Evolutionary conservation across 371 early-diverging fungal species (phyloP), one percentile per base, ranked within the genome.

Genomic region (Amoeboaphelidium protococcarum): DNA sequence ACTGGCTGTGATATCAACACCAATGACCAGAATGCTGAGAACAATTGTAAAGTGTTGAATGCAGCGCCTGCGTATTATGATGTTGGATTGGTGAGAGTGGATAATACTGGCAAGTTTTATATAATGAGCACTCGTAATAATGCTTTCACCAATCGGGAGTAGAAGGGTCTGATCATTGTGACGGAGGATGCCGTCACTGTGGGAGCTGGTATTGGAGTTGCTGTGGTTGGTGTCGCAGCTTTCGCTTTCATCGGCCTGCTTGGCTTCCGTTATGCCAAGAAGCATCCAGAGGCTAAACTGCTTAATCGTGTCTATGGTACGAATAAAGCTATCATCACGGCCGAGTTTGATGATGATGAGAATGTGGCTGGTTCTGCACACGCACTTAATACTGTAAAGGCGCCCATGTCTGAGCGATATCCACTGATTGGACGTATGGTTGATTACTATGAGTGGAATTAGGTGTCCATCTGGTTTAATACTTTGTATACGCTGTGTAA

Each of bases 111-210:
- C 10, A 50, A 41, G 19, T 54, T 49, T 41, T 19, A 51, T 21
- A 40, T 55, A 23, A 40, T 54, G 41, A 23, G 44, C 45, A 53
- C 58, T 2, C 23, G 62, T 21, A 62, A 62, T 50, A 56, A 57
- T 45, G 56, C 52, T 2, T 62, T 62, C 47, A 47, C 50, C 13
- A 62, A 62, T 50, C 26, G 62, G 25, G 51, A 52, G 20, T 53
- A 55, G 47, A 57, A 57, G 25, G 51, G 46, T 1, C 49, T 47
- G 6, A 16, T 58, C 4, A 49, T 50, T 23, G 59, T 47, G 1
- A 27, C 20, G 1, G 47, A 52, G 23, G 54, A 52, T 24, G 6
- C 10, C 10, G 16, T 16, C 37, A 23, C 37, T 25, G 25, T 42
- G 12, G 52, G 48, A 1, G 46, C 47, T 26, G 58, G 50, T 12